These are phyloP conservation scores for Starmerella tilneyi DNA, from an alignment of 805 yeast genomes.

Conservation along the genomic window DNA sequence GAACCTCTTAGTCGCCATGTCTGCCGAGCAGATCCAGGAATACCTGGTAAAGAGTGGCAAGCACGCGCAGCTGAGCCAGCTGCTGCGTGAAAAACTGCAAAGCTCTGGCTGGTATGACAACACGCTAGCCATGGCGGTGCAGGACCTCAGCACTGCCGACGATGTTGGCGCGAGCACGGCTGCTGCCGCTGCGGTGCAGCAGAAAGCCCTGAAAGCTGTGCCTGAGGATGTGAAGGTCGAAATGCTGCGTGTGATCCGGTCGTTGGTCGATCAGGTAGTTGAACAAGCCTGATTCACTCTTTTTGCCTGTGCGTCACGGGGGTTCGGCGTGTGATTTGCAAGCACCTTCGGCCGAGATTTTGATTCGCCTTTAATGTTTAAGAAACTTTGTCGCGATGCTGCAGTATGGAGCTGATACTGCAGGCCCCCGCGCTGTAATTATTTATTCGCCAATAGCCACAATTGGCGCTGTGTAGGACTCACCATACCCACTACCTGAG, in stretches of 20 bases:
- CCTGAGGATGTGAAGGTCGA: conserved; percentile 56
- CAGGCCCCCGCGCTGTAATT: too few species aligned
- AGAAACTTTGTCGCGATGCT: too few species aligned
- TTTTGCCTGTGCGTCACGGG: not conserved
- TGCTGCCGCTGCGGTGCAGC: conserved; percentile 12
- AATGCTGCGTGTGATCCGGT: conserved; percentile 42
- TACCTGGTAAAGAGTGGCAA: conserved; percentile 22
- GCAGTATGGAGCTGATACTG: too few species aligned
- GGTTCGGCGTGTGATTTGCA: too few species aligned
- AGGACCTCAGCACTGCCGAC: conserved; percentile 36
- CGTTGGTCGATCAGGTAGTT: conserved; percentile 28
- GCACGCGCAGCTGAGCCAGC: conserved; percentile 42
- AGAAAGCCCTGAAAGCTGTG: conserved; percentile 36
- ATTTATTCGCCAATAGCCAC: too few species aligned
- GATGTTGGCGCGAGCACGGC: conserved; percentile 37
- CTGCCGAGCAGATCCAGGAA: conserved; percentile 21
- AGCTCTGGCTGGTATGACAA: conserved; percentile 83
- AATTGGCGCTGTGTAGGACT: too few species aligned
- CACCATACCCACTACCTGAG: too few species aligned
- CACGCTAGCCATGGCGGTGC: conserved; percentile 48
- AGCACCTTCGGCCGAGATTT: too few species aligned
- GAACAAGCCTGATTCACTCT: conserved; percentile 15
- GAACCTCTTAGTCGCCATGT: conserved; percentile 8
- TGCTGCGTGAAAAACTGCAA: conserved; percentile 51
- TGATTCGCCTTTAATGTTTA: too few species aligned